Evolutionary conservation across 805 yeast species (phyloP).

Genomic region (Lipomyces starkeyi): DNA sequence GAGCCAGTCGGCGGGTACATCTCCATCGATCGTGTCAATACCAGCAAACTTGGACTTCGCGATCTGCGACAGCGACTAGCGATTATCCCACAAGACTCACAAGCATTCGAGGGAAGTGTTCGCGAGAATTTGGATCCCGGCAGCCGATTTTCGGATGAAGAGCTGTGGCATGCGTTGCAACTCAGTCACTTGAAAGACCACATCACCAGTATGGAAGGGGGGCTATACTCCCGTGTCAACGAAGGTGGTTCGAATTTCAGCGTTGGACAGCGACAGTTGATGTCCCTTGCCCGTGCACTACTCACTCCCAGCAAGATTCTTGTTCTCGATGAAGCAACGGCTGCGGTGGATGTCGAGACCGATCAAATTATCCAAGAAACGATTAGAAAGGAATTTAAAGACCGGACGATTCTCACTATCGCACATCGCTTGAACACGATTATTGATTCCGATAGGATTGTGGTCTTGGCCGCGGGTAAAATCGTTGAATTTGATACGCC

Average conservation of each 20-base stretch:
- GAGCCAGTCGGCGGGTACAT: constrained; percentile 74
- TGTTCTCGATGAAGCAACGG: constrained; percentile 84
- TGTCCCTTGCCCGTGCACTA: constrained; percentile 83
- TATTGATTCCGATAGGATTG: constrained; percentile 78
- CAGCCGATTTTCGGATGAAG: constrained; percentile 64
- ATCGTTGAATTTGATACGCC: constrained; percentile 84
- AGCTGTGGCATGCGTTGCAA: constrained; percentile 80
- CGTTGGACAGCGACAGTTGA: constrained; percentile 83
- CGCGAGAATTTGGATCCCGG: constrained; percentile 89
- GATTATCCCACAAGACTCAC: constrained; percentile 93
- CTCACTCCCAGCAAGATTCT: constrained; percentile 74
- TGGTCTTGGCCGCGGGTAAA: constrained; percentile 74
- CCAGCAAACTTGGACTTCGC: constrained; percentile 68
- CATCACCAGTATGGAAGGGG: constrained; percentile 58
- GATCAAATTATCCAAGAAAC: constrained; percentile 81
- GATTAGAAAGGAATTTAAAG: constrained; percentile 70
- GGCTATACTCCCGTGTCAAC: constrained; percentile 60
- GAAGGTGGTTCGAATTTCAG: constrained; percentile 87
- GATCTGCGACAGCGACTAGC: constrained; percentile 79
- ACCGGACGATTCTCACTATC: constrained; percentile 82
- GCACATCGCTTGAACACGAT: constrained; percentile 90
- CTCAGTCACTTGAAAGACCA: constrained; percentile 78
- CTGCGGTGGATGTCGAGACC: constrained; percentile 89
- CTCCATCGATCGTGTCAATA: constrained; percentile 71
- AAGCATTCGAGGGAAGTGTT: constrained; percentile 83